A percentile compares a stretch with the other conserved stretches of the same genome.
phyloP scores from a whole-genome alignment of 345 rosid genomes.

The Gossypium turneri region DNA sequence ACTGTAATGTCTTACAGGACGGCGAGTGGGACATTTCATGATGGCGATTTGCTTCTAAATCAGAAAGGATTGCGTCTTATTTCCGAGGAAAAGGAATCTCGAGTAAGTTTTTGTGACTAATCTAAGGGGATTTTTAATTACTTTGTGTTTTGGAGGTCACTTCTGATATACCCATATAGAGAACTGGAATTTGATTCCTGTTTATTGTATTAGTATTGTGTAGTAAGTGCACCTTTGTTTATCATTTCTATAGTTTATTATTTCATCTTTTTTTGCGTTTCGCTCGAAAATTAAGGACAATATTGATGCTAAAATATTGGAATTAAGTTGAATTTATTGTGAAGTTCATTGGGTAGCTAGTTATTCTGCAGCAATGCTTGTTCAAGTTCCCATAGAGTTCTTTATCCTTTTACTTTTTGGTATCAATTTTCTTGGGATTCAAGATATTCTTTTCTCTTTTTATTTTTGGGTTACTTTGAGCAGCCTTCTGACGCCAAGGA shows the following conservation, averaged over 20 bases:
- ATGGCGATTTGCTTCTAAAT: conserved; percentile 84
- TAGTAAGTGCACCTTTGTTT: not conserved
- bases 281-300: too few species aligned
- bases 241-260: too few species aligned
- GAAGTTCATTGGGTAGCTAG: not conserved
- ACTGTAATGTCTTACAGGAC: conserved; percentile 40
- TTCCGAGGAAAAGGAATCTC: conserved; percentile 65
- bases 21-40: conserved; percentile 95
- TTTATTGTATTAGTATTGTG: not conserved
- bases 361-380: not conserved
- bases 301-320: too few species aligned
- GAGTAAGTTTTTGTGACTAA: conserved; percentile 36
- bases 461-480: conserved; percentile 9
- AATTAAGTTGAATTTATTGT: too few species aligned
- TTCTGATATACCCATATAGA: not conserved
- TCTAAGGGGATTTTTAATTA: not conserved
- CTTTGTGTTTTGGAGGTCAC: not conserved
- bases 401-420: not conserved
- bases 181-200: not conserved
- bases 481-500: conserved; percentile 75
- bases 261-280: too few species aligned
- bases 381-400: not conserved
- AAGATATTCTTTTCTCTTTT: conserved; percentile 6
- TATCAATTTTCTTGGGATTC: conserved; percentile 7
- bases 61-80: conserved; percentile 76